phyloP scores from a whole-genome alignment of 1,139 yeast species.

The Candida sp. region DNA sequence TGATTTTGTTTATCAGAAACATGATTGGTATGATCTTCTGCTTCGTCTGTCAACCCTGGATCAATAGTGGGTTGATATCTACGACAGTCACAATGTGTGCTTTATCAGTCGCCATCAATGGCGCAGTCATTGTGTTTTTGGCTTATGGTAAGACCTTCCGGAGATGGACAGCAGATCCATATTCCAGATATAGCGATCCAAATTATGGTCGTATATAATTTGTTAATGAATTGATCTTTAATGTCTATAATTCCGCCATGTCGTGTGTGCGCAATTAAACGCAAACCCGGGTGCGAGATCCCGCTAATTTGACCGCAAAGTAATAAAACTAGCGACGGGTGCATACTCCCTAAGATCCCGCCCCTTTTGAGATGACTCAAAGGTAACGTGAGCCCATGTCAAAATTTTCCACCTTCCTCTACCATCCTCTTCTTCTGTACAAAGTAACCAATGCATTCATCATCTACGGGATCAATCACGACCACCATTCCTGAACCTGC shows the following conservation, averaged over 20 bases:
- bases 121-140: conserved; percentile 38
- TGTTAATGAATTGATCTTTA: neutral
- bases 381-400: too few relatives aligned
- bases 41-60: conserved; percentile 54
- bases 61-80: conserved; percentile 37
- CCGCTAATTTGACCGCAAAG: too few relatives aligned
- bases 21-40: conserved; percentile 52
- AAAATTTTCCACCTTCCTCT: neutral
- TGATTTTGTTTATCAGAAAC: conserved; percentile 49
- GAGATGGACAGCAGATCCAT: conserved; percentile 28
- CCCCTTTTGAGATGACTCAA: neutral
- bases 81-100: conserved; percentile 54
- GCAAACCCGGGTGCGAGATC: too few relatives aligned
- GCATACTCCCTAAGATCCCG: neutral
- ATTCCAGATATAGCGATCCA: conserved; percentile 22
- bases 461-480: neutral
- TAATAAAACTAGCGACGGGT: neutral
- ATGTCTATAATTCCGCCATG: too few relatives aligned
- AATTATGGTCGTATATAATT: conserved; percentile 1
- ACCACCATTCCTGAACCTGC: neutral
- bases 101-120: conserved; percentile 48
- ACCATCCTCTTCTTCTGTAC: neutral
- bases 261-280: too few relatives aligned
- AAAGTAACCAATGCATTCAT: neutral
- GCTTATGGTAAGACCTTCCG: conserved; percentile 45